Conservation (phyloP, 2,329 filamentous ascomycete species). For the Leptographium galeiforme region DNA sequence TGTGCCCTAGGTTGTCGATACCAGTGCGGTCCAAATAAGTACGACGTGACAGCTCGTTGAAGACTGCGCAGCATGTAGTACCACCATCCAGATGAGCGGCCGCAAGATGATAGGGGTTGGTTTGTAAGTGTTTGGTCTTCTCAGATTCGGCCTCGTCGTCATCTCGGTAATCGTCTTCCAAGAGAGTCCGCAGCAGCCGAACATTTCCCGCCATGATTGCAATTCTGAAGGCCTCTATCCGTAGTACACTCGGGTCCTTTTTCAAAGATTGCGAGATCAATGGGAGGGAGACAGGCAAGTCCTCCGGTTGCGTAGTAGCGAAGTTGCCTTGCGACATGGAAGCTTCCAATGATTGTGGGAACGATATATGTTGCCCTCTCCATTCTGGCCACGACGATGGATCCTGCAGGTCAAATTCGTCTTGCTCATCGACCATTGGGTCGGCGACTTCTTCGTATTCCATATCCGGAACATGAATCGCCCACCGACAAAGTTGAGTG, state of each 20-base stretch:
- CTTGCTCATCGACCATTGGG: not conserved
- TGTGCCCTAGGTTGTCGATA: not conserved
- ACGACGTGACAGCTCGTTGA: not conserved
- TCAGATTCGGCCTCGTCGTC: no score
- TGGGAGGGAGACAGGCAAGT: not conserved
- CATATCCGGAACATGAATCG: not conserved
- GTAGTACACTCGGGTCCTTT: not conserved
- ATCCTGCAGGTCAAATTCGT: not conserved
- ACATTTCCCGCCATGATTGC: not conserved
- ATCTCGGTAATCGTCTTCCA: no score
- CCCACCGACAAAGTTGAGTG: not conserved
- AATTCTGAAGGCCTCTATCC: not conserved
- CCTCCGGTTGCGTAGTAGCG: no score
- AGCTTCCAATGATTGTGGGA: not conserved
- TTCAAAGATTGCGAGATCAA: not conserved
- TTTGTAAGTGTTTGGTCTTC: not conserved
- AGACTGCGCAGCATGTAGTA: not conserved
- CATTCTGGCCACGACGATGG: not conserved
- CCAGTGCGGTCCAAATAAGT: no score
- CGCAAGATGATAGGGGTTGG: not conserved
- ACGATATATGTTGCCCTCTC: not conserved
- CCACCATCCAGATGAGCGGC: conserved; percentile 1
- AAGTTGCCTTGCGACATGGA: not conserved
- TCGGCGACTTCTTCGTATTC: not conserved
- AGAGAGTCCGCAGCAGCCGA: not conserved